These are phyloP conservation scores for Herpetomonas tarakana DNA, from an alignment of 208 protist species.

Conservation along the genomic window DNA sequence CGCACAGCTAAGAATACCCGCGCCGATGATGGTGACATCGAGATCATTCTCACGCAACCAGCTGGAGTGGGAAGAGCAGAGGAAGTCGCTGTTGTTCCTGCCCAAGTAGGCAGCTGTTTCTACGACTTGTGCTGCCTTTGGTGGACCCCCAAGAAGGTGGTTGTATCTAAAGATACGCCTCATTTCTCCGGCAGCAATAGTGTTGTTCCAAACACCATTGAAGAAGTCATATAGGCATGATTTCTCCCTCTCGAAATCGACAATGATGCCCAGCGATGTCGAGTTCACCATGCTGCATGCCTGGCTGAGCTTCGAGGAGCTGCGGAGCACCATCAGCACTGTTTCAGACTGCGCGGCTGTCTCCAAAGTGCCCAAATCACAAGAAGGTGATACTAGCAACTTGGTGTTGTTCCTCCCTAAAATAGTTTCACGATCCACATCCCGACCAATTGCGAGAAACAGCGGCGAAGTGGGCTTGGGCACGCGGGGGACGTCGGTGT, in stretches of 20 bases:
- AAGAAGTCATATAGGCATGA: not conserved
- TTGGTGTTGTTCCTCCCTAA: not conserved
- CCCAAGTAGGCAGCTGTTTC: slow-evolving; percentile 23
- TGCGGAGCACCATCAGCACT: not conserved
- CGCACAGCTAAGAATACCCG: not conserved
- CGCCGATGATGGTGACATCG: not conserved
- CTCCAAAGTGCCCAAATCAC: not conserved
- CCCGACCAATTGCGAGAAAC: not conserved
- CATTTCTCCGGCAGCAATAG: not conserved
- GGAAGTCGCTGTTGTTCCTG: slow-evolving; percentile 14
- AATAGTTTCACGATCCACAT: not conserved
- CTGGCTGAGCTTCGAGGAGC: too few species aligned
- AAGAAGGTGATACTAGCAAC: not conserved
- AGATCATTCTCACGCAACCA: not conserved
- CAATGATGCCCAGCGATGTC: not conserved
- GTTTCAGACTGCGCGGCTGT: not conserved
- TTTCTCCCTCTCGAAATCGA: not conserved
- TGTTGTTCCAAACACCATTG: not conserved
- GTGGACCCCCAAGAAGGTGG: slow-evolving; percentile 35
- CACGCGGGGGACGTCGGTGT: not conserved
- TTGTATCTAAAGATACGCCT: slow-evolving; percentile 5
- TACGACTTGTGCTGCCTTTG: slow-evolving; percentile 28
- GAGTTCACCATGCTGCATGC: not conserved
- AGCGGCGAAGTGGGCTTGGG: not conserved
- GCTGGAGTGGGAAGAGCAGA: slow-evolving; percentile 7